phyloP scores from a whole-genome alignment of 225 moss, liverwort and hornwort genomes.

The Polytrichum formosum region DNA sequence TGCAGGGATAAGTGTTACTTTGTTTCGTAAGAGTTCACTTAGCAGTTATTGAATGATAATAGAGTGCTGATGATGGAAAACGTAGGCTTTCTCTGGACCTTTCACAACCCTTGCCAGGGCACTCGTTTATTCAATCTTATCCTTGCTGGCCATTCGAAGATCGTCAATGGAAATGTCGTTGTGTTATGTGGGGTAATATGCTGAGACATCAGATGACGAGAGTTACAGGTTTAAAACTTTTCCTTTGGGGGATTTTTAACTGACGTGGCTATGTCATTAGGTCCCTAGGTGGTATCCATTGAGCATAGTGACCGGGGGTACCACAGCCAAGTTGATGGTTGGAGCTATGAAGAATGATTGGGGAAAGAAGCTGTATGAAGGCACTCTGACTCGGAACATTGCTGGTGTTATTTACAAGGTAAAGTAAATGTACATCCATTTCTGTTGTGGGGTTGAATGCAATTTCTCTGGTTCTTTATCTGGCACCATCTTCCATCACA shows the following conservation, averaged over 20 bases:
- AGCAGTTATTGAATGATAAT: neutral
- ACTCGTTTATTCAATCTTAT: too few relatives aligned
- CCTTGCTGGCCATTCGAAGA: too few relatives aligned
- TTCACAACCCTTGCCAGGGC: too few relatives aligned
- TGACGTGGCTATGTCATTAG: constrained; percentile 23
- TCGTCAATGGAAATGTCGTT: too few relatives aligned
- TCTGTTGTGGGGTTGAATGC: too few relatives aligned
- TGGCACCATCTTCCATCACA: too few relatives aligned
- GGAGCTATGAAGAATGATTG: constrained; percentile 88
- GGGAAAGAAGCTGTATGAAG: constrained; percentile 90
- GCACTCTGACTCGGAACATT: constrained; percentile 92
- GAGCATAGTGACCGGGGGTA: constrained; percentile 91
- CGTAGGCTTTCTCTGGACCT: too few relatives aligned
- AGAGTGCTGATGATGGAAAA: neutral
- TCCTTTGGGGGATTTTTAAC: neutral
- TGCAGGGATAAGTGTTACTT: neutral
- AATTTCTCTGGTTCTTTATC: too few relatives aligned
- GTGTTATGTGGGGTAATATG: neutral
- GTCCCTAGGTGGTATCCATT: constrained; percentile 98
- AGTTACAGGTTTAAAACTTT: neutral
- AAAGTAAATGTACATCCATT: neutral
- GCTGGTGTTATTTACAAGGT: constrained; percentile 96
- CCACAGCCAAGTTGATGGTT: constrained; percentile 97
- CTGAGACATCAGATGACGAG: neutral
- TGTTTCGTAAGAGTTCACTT: neutral